Percentiles rank a stretch among this genome's conserved stretches.
phyloP scores from a whole-genome alignment of 2,329 filamentous ascomycete species.

The Penicillium sumatraense region DNA sequence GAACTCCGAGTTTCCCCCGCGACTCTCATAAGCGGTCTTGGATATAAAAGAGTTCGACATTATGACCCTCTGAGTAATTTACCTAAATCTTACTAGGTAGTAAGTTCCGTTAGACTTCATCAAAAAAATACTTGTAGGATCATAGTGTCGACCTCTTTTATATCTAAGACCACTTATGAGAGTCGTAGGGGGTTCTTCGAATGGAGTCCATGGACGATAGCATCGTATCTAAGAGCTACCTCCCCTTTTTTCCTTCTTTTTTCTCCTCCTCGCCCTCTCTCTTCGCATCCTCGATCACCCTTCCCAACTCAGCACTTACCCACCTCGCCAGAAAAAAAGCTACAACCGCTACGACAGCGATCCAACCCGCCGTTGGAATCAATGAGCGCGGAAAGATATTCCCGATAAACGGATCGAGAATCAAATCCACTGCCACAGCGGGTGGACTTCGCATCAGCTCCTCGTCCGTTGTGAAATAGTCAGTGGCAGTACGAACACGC shows the following conservation, averaged over 20 bases:
- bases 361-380: constrained; percentile 71
- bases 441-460: constrained; percentile 76
- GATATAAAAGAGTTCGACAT: too few species aligned
- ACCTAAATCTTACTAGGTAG: too few species aligned
- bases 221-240: background rate
- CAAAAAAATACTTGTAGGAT: too few species aligned
- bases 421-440: constrained; percentile 75
- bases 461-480: constrained; percentile 78
- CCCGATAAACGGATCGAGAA: constrained; percentile 83
- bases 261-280: constrained; percentile 8
- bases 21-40: too few species aligned
- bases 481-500: constrained; percentile 74
- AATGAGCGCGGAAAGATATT: constrained; percentile 82
- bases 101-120: too few species aligned
- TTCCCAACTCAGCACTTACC: constrained; percentile 31
- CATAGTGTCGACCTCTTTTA: too few species aligned
- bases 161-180: too few species aligned
- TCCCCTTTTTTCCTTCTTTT: constrained; percentile 26
- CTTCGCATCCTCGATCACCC: constrained; percentile 26
- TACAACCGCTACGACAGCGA: constrained; percentile 62
- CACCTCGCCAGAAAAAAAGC: constrained; percentile 53
- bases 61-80: too few species aligned
- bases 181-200: too few species aligned
- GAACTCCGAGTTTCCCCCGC: too few species aligned
- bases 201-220: too few species aligned